Evolutionary conservation across 2,329 filamentous ascomycete species (phyloP).

Genomic region (Aspergillus sp.): DNA sequence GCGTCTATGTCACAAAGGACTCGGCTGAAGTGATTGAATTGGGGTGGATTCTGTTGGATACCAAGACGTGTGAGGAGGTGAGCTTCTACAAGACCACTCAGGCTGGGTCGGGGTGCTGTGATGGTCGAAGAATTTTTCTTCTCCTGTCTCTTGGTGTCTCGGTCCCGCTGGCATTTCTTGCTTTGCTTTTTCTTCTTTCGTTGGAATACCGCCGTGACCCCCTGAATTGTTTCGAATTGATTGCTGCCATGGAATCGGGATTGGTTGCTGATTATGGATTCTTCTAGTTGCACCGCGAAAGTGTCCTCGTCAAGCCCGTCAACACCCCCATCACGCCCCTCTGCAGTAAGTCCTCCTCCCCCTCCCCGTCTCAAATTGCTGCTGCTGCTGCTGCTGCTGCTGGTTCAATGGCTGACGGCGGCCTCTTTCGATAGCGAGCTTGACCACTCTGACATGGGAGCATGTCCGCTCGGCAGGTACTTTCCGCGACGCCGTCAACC

Average conservation of each 20-base stretch:
- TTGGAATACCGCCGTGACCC: no score
- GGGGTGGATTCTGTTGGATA: slow-evolving; percentile 92
- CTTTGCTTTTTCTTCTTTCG: no score
- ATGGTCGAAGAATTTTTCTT: no score
- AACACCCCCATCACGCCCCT: slow-evolving; percentile 98
- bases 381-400: neutral
- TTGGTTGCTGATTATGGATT: slow-evolving; percentile 15
- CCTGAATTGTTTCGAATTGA: neutral
- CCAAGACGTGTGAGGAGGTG: slow-evolving; percentile 89
- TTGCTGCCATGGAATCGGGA: neutral
- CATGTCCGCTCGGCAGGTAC: slow-evolving; percentile 95
- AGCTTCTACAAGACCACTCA: slow-evolving; percentile 20
- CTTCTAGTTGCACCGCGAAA: slow-evolving; percentile 78
- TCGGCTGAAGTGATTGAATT: slow-evolving; percentile 98
- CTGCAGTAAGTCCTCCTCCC: slow-evolving; percentile 68
- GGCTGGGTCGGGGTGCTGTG: no score
- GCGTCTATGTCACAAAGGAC: slow-evolving; percentile 98
- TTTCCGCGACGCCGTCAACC: slow-evolving; percentile 92
- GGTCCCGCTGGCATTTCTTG: no score
- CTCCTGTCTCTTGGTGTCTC: no score
- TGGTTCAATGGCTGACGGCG: slow-evolving; percentile 19
- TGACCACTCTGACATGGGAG: slow-evolving; percentile 98
- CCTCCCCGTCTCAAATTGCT: neutral
- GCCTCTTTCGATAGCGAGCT: slow-evolving; percentile 58
- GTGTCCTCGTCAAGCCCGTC: slow-evolving; percentile 92